Conservation (phyloP, 164 flowering plant genomes). For the Aristolochia contorta region DNA sequence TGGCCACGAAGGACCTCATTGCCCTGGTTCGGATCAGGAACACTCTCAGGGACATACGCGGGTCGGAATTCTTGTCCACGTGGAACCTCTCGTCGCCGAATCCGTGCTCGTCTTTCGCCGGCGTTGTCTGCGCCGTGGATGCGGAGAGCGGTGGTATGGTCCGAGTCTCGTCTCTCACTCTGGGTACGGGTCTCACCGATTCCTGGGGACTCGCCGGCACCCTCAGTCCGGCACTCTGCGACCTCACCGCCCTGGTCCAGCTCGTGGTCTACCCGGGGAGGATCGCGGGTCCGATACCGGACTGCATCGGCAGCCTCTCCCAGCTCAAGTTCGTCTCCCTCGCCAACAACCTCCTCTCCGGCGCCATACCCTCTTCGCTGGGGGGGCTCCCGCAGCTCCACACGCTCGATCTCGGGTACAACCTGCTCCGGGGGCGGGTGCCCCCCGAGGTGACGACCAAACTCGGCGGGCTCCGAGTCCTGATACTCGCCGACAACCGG, state of each 20-base stretch:
- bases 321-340: slow-evolving; percentile 52
- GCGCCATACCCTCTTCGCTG: slow-evolving; percentile 40
- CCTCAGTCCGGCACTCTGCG: slow-evolving; percentile 32
- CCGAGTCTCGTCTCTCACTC: slow-evolving; percentile 41
- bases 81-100: slow-evolving; percentile 52
- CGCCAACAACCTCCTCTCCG: slow-evolving; percentile 49
- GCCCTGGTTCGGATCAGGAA: slow-evolving; percentile 31
- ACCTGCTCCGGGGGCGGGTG: slow-evolving; percentile 40
- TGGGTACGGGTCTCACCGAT: slow-evolving; percentile 51
- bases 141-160: not conserved
- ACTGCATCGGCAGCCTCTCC: slow-evolving; percentile 32
- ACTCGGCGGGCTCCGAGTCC: slow-evolving; percentile 27
- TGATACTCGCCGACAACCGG: slow-evolving; percentile 36
- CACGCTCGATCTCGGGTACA: slow-evolving; percentile 64
- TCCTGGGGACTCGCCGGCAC: slow-evolving; percentile 59
- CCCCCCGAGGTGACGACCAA: slow-evolving; percentile 25
- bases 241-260: slow-evolving; percentile 39
- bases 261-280: slow-evolving; percentile 56
- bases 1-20: slow-evolving; percentile 21
- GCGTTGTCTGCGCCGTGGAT: slow-evolving; percentile 31
- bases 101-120: slow-evolving; percentile 51
- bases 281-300: slow-evolving; percentile 60
- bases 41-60: slow-evolving; percentile 32
- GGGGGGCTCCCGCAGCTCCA: slow-evolving; percentile 31
- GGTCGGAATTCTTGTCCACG: slow-evolving; percentile 44